These are phyloP conservation scores for Eragrostis curvula DNA, from an alignment of 176 grass and related monocot species.

Conservation along the genomic window DNA sequence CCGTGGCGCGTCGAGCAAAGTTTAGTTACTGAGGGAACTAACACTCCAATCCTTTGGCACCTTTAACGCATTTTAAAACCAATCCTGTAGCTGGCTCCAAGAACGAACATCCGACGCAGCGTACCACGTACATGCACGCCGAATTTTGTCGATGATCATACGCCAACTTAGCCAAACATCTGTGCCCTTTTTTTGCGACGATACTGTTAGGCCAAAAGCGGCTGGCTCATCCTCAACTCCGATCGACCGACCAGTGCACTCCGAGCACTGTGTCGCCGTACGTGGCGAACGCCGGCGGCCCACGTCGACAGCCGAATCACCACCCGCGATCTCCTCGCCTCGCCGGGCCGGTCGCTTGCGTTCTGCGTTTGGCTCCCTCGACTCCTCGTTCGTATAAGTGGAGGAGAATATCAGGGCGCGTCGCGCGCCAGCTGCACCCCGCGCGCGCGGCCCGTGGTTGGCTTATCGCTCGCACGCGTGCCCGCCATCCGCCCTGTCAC, in stretches of 20 bases:
- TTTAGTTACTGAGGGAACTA: not conserved
- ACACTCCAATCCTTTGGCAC: not conserved
- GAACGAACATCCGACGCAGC: conserved; percentile 13
- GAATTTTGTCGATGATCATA: conserved; percentile 20
- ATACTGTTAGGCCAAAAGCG: conserved; percentile 44
- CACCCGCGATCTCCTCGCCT: conserved; percentile 8
- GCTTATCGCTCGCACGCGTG: conserved; percentile 54
- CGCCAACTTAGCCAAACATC: conserved; percentile 2
- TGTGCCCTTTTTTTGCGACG: not conserved
- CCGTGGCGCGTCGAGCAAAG: conserved; percentile 1
- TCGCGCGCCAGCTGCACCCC: not conserved
- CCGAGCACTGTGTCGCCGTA: not conserved
- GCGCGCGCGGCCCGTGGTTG: conserved; percentile 30
- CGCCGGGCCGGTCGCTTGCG: not conserved
- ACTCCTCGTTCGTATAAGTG: conserved; percentile 41
- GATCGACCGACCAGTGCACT: not conserved
- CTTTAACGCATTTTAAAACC: conserved; percentile 18
- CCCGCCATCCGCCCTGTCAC: conserved; percentile 31
- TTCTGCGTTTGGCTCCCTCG: not conserved
- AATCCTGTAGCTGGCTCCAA: conserved; percentile 7
- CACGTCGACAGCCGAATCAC: conserved; percentile 46
- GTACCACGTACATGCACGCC: not conserved
- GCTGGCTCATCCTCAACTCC: not conserved
- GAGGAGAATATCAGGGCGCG: conserved; percentile 45
- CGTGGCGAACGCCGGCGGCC: not conserved